Evolutionary conservation across 2,329 filamentous ascomycete genomes (phyloP), one percentile per base, ranked within the genome.

Genomic region (Aspergillus hiratsukae): DNA sequence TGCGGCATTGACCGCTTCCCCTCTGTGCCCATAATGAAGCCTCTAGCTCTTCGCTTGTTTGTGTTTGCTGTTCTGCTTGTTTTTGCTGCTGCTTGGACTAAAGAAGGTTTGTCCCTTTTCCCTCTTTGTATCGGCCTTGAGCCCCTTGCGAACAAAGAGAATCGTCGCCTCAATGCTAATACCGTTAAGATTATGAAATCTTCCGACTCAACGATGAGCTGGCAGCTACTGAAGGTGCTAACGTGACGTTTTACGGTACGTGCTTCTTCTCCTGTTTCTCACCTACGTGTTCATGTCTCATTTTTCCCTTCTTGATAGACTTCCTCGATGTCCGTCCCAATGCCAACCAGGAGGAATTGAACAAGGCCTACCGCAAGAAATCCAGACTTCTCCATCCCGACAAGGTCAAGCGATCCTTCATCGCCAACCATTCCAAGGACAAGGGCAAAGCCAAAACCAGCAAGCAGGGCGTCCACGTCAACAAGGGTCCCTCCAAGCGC

Each of bases 171-270:
- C 29, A 14, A 37, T 45, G 60, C 35, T 68, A 95, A 37, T 17
- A 31, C 3, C 14, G 5, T 37, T n/a, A 37, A 37, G 94, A 99
- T 77, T 91, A 95, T 72, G 94, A 99, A 78, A 97, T 99, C 78
- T 99, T 99, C 80, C 89, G 91, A 66, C 82, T 99, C 60, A 88
- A 88, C 69, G 91, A 97, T 77, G 94, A 97, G 73, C 84, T 99
- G 55, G 78, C 83, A 58, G 77, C 84, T 48, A 80, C 86, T 62
- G 90, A 97, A 73, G 91, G 94, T 56, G 69, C 80, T 52, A 87
- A 89, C 60, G 83, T 90, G 58, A 94, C 90, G 66, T 99, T 99
- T 77, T 99, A 99, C 83, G 80, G 78, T 80, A 72, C n/a, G 60
- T 49, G 48, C 27, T 35, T 25, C 43, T 35, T 37, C 21, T 29